A percentile compares a stretch with the other conserved stretches of the same genome.
Evolutionary conservation across 495 filamentous ascomycete species (phyloP).

Genomic region (Aspergillus campestris): DNA sequence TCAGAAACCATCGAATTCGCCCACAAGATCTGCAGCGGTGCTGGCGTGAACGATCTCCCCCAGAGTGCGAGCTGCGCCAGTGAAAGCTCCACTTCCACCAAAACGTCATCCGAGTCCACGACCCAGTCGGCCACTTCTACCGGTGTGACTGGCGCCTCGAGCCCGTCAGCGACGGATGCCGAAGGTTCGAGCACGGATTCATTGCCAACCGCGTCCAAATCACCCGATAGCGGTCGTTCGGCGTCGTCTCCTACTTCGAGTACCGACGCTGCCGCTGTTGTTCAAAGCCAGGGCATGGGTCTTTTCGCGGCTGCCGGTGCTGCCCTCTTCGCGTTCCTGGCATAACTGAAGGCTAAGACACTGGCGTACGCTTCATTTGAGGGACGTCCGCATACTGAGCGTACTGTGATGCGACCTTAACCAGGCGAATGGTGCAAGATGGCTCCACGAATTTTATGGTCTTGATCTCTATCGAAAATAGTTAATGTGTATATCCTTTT

Average conservation of each 20-base stretch:
- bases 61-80: conserved; percentile 24
- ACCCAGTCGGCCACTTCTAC: conserved; percentile 3
- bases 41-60: conserved; percentile 35
- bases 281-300: conserved; percentile 24
- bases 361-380: too few species aligned
- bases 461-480: too few species aligned
- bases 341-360: conserved; percentile 7
- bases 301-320: conserved; percentile 28
- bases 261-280: conserved; percentile 39
- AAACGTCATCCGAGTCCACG: conserved; percentile 9
- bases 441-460: too few species aligned
- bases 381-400: too few species aligned
- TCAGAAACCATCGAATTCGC: conserved; percentile 45
- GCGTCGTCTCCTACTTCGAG: conserved; percentile 14
- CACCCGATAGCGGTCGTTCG: not conserved
- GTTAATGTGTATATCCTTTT: too few species aligned
- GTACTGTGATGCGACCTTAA: too few species aligned
- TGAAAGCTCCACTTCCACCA: conserved; percentile 15
- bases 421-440: too few species aligned
- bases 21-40: conserved; percentile 37
- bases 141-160: conserved; percentile 9
- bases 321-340: conserved; percentile 25
- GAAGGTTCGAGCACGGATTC: conserved; percentile 4
- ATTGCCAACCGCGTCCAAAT: conserved; percentile 7
- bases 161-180: conserved; percentile 5